phyloP scores from a whole-genome alignment of 2,329 filamentous ascomycete genomes.

The Onygenales sp. region DNA sequence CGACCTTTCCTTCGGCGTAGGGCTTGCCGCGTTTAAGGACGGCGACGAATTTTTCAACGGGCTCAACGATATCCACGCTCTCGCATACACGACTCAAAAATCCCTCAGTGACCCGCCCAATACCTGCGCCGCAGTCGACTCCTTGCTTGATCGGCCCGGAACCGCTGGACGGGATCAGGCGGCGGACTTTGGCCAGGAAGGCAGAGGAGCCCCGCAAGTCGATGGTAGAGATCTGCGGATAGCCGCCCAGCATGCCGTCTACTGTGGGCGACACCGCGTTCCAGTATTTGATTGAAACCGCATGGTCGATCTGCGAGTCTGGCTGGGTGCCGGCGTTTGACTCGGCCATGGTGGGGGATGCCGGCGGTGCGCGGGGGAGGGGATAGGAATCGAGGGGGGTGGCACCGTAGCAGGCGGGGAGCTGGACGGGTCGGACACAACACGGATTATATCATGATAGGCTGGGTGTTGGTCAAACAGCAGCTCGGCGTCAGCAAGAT shows the following conservation, averaged over 20 bases:
- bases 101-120: slow-evolving; percentile 72
- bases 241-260: slow-evolving; percentile 66
- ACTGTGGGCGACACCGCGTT: slow-evolving; percentile 32
- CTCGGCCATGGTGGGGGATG: not conserved
- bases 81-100: slow-evolving; percentile 63
- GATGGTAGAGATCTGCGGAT: slow-evolving; percentile 55
- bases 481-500: too few relatives aligned
- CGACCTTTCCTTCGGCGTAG: slow-evolving; percentile 40
- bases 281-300: slow-evolving; percentile 32
- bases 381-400: too few relatives aligned
- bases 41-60: slow-evolving; percentile 69
- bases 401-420: too few relatives aligned
- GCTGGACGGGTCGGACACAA: too few relatives aligned
- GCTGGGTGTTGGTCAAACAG: not conserved
- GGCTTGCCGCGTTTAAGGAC: slow-evolving; percentile 38
- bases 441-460: not conserved
- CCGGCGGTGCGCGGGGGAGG: too few relatives aligned
- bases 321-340: slow-evolving; percentile 5
- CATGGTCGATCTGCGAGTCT: slow-evolving; percentile 26
- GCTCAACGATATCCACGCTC: slow-evolving; percentile 74
- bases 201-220: slow-evolving; percentile 62
- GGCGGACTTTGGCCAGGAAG: slow-evolving; percentile 58
- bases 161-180: slow-evolving; percentile 15
- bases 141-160: slow-evolving; percentile 24
- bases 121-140: slow-evolving; percentile 58